phyloP scores from a whole-genome alignment of 257 asterid species.

The Solanum megistacrolobum region DNA sequence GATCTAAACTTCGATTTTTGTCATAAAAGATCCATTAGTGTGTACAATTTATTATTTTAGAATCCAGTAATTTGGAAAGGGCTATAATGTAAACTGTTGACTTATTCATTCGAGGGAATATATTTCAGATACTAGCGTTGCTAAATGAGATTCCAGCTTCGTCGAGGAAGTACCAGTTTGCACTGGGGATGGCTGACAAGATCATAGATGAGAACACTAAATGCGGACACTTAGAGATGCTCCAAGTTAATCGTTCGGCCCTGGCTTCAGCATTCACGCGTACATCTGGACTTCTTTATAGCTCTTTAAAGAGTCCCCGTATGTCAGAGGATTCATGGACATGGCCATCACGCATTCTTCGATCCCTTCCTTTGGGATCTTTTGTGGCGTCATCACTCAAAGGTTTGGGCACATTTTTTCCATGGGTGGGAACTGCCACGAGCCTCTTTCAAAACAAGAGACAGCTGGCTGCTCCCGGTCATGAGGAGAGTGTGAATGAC shows the following conservation, averaged over 20 bases:
- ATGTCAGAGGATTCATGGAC: neutral
- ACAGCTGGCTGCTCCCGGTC: neutral
- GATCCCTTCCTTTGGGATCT: constrained; percentile 12
- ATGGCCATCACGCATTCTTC: constrained; percentile 8
- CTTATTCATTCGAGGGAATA: neutral
- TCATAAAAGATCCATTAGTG: neutral
- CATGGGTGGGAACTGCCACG: neutral
- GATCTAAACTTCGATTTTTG: no score
- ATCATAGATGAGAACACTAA: constrained; percentile 16
- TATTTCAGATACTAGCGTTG: constrained; percentile 8
- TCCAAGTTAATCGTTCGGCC: constrained; percentile 15
- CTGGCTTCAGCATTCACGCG: constrained; percentile 18
- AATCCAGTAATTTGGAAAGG: neutral
- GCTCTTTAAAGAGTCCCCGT: constrained; percentile 1
- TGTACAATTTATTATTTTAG: neutral
- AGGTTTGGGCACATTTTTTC: constrained; percentile 7
- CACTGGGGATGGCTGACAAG: constrained; percentile 24
- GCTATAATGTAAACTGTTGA: neutral
- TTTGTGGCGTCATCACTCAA: neutral
- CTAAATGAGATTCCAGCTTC: constrained; percentile 23
- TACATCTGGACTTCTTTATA: constrained; percentile 7
- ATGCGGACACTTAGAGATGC: constrained; percentile 19
- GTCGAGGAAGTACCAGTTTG: constrained; percentile 27
- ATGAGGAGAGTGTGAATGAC: neutral
- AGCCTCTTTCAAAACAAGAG: neutral